Conservation (phyloP, 371 early-diverging fungal species). For the Globomyces sp. region DNA sequence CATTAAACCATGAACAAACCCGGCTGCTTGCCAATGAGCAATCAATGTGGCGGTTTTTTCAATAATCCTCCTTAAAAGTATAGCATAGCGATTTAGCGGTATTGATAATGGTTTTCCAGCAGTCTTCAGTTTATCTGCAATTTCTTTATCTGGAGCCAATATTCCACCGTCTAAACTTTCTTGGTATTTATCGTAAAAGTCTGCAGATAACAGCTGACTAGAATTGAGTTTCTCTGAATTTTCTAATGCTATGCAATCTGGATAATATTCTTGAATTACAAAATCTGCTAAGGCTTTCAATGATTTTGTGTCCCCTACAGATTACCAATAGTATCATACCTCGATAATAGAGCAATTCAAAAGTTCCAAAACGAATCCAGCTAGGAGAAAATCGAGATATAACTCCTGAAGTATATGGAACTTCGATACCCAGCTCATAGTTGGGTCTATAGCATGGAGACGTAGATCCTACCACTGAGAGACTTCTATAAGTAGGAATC, state of each 20-base stretch:
- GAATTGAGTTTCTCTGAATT: neutral
- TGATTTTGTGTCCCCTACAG: neutral
- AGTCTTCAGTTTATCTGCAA: constrained; percentile 8
- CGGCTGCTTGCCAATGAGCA: constrained; percentile 10
- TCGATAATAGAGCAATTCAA: constrained; percentile 8
- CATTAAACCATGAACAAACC: constrained; percentile 7
- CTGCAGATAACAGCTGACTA: constrained; percentile 10
- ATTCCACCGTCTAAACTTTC: constrained; percentile 13
- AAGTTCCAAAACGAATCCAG: constrained; percentile 14
- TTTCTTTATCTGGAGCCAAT: constrained; percentile 12
- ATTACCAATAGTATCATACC: too few species aligned
- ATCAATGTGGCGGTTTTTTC: constrained; percentile 12
- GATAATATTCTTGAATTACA: constrained; percentile 17
- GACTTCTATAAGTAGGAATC: constrained; percentile 10
- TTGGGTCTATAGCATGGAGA: neutral
- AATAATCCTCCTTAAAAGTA: constrained; percentile 2
- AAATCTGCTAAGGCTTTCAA: neutral
- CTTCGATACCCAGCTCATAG: neutral
- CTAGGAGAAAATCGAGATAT: neutral
- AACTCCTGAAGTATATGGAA: neutral
- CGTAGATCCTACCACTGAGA: constrained; percentile 6
- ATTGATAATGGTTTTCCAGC: constrained; percentile 1
- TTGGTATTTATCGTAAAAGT: constrained; percentile 13
- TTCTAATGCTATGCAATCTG: neutral
- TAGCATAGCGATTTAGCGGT: constrained; percentile 7